Conservation (phyloP, 495 filamentous ascomycete species). For the Aspergillus sclerotiicarbonarius region DNA sequence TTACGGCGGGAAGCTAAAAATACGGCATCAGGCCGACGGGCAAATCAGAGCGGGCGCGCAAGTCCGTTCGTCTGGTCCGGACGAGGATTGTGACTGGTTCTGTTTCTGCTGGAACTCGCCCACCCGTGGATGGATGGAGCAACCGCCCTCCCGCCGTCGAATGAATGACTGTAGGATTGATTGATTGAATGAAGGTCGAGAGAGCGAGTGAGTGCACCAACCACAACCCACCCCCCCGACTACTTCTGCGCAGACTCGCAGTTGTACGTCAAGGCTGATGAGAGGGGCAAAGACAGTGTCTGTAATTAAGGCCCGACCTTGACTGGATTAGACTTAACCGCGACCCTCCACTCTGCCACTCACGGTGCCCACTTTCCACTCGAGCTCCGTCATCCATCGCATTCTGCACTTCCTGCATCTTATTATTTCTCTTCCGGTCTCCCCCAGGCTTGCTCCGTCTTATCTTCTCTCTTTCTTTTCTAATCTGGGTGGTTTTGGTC, state of each 20-base stretch:
- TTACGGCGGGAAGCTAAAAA: constrained; percentile 21
- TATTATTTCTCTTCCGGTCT: constrained; percentile 6
- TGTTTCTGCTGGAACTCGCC: neutral
- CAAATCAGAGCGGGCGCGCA: neutral
- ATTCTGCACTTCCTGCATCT: neutral
- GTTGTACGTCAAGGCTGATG: no score
- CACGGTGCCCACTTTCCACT: neutral
- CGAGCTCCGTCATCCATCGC: constrained; percentile 5
- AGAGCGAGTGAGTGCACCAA: no score
- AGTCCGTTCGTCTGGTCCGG: neutral
- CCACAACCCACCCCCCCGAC: no score
- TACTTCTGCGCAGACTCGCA: no score
- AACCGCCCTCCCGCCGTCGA: no score
- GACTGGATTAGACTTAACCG: neutral
- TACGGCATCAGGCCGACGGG: neutral
- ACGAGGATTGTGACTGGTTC: constrained; percentile 12
- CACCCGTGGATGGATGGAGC: neutral
- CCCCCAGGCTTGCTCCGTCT: constrained; percentile 2
- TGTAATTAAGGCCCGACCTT: no score
- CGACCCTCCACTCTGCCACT: neutral
- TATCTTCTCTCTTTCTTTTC: constrained; percentile 8
- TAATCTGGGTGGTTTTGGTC: constrained; percentile 1
- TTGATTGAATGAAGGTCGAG: no score
- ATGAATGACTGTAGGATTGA: no score
- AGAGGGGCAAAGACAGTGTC: no score